Base-by-base conservation (phyloP, 441 rosid species). In the Pelargonium myrrhifolium region DNA sequence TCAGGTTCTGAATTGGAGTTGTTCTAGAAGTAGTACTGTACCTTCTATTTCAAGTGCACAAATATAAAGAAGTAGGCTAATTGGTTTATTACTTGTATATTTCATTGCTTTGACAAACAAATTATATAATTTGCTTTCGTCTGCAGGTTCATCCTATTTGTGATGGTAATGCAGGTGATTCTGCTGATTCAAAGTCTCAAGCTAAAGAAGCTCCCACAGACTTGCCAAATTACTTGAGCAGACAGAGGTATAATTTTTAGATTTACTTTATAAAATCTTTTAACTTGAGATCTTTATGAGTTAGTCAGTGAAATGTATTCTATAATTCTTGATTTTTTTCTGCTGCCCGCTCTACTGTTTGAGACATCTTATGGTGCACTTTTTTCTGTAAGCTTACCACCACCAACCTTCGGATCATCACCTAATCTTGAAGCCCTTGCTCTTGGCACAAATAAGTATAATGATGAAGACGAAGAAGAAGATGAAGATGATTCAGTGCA, bases 391-490 rank as follows among this genome's bases (percentile, higher is more conserved):
- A 87, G 93, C 85, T 72, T 80, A 65, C 93, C 93, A 2, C 89
- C 93, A 15, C 93, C 93, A 58, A 84, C 93, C 59, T 87, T 87
- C 67, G 90, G 93, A 64, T 87, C 93, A 65, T 87, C 90, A 0
- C 88, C 88, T 40, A 87, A 84, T 80, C 90, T 87, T 15, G 92
- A 84, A 76, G 85, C 82, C 5, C 87, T 88, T 74, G 86, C 84
- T 3, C 83, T 85, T 64, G 85, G 79, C 62, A 75, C 76, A 39
- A 76, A 58, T 77, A 65, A 60, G 39, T 65, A 68, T 64, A 68
- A 69, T 18, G 73, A 63, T 6, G 39, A 35, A 5, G 39, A 35
- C 6, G 35, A 31, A 31, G 35, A 31, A 5, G 35, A 81, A 45
- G 86, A 87, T 24, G 89, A 70, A n/a, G 87, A 84, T 63, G 69